phyloP scores from a whole-genome alignment of 306 rosid species.

The Mimosa bimucronata region DNA sequence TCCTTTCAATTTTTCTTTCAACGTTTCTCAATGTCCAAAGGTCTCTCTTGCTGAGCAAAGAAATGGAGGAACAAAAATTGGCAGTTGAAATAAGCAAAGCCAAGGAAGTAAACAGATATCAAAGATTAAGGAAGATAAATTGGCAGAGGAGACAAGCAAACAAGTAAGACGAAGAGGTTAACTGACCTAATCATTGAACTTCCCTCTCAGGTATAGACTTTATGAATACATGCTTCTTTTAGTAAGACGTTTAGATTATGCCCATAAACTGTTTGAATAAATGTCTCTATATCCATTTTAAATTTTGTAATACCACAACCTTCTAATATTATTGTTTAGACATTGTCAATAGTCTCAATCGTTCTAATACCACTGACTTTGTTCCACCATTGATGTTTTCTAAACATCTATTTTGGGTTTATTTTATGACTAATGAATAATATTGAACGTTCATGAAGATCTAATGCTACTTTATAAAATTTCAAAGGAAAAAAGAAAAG shows the following conservation, averaged over 20 bases:
- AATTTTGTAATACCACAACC: background rate
- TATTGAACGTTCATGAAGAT: too few species aligned
- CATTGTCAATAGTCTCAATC: background rate
- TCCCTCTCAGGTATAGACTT: background rate
- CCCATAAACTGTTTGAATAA: background rate
- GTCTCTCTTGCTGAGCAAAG: slow-evolving; percentile 50
- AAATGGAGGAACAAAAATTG: background rate
- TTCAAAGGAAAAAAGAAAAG: too few species aligned
- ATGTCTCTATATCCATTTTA: background rate
- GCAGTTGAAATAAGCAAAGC: background rate
- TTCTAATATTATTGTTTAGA: background rate
- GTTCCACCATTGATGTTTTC: background rate
- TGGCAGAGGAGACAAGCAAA: too few species aligned
- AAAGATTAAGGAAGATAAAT: background rate
- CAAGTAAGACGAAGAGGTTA: background rate
- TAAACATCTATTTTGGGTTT: too few species aligned
- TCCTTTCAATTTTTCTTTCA: too few species aligned
- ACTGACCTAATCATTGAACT: background rate
- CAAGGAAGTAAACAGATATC: background rate
- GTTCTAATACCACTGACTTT: background rate
- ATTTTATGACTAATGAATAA: too few species aligned
- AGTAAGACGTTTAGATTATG: background rate
- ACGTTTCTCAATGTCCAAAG: background rate
- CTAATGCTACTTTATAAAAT: too few species aligned
- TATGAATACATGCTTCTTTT: background rate